Conservation (phyloP, 2,329 filamentous ascomycete genomes). For the Dothistroma pini region DNA sequence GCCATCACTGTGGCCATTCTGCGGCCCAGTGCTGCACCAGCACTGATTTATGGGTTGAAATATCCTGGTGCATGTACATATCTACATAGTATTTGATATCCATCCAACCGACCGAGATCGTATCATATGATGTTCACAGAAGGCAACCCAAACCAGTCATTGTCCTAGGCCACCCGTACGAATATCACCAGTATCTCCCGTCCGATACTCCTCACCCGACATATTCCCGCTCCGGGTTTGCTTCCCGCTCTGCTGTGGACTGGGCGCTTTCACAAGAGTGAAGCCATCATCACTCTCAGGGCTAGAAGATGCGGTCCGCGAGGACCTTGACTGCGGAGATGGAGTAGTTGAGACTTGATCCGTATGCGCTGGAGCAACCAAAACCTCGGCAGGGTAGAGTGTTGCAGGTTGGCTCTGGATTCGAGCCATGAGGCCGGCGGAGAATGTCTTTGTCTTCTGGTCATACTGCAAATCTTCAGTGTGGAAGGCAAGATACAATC, state of each 20-base stretch:
- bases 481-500: slow-evolving; percentile 28
- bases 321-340: slow-evolving; percentile 6
- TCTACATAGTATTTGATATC: too few relatives aligned
- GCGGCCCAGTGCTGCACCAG: too few relatives aligned
- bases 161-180: not conserved
- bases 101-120: too few relatives aligned
- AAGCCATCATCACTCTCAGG: slow-evolving; percentile 20
- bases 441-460: slow-evolving; percentile 18
- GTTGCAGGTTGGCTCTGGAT: not conserved
- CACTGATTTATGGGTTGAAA: too few relatives aligned
- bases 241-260: not conserved
- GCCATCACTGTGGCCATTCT: too few relatives aligned
- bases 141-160: not conserved
- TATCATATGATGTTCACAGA: not conserved
- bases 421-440: not conserved
- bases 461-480: slow-evolving; percentile 23
- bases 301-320: slow-evolving; percentile 10
- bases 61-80: too few relatives aligned
- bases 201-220: not conserved
- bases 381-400: slow-evolving; percentile 12
- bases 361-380: slow-evolving; percentile 3
- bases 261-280: slow-evolving; percentile 17
- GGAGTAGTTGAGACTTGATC: slow-evolving; percentile 5
- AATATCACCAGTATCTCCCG: not conserved
- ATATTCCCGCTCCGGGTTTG: not conserved